Base-by-base conservation (phyloP, 148 eudicot species). In the Silene uniflora region DNA sequence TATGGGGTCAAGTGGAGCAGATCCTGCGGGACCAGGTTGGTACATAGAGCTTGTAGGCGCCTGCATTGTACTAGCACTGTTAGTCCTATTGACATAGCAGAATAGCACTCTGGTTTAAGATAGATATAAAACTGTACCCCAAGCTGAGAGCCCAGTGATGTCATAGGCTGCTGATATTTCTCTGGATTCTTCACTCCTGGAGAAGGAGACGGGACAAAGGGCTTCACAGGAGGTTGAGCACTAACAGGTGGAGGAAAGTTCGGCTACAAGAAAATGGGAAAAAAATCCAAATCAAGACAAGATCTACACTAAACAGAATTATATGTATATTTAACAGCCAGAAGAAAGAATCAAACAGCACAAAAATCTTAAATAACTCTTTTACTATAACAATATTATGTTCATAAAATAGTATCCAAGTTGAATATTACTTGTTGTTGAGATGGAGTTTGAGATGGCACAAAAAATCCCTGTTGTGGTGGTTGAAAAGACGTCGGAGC, bases 111-210 rank as follows among this genome's bases (percentile, higher is more conserved):
- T 22, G 58, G 32, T 19, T 46, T 47, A 6, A 23, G 19, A 22
- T 21, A 69, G 58, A 46, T 21, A 69, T 22, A 6, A 22, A 46
- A 46, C 10, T 11, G 13, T 71, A 71, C 73, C 73, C 73, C 73
- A 58, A 95, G 85, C 77, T 92, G 98, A 83, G 97, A 89, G 71
- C 87, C 96, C 87, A 95, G 81, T 74, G 97, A 82, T 73, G 97
- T 83, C 21, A 88, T 83, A 71, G 93, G 87, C 75, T 88, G 96
- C 79, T 92, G 98, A 82, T 89, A 95, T 47, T 89, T 90, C 78
- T 88, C 96, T 71, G 81, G 88, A 82, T 92, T 90, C 84, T 73
- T 92, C 81, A 95, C 74, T 58, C 63, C 77, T 32, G 92, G 93
- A 63, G 90, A 86, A 67, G 86, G 81, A 72, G 91, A 58, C 69